Evolutionary conservation across 768 basidiomycete genomes (phyloP).

Genomic region (Leccinum aurantiacum): DNA sequence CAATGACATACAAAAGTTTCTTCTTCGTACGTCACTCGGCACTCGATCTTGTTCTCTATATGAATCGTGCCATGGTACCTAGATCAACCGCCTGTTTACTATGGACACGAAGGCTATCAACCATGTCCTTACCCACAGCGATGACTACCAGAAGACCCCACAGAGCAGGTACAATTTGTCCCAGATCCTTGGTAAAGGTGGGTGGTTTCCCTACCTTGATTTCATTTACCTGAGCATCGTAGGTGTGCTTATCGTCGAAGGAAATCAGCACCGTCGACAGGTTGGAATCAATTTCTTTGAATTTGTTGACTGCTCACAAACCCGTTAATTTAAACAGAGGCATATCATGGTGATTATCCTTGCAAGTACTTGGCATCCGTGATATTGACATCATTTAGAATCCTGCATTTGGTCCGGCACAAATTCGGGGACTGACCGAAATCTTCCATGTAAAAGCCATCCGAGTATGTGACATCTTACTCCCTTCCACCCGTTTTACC

Average conservation of each 20-base stretch:
- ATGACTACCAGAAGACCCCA: conserved; percentile 6
- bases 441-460: conserved; percentile 59
- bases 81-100: conserved; percentile 2
- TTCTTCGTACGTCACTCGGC: conserved; percentile 7
- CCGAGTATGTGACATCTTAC: conserved; percentile 34
- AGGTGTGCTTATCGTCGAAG: conserved; percentile 11
- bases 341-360: conserved; percentile 27
- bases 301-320: not conserved
- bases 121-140: conserved; percentile 4
- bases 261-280: conserved; percentile 38
- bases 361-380: not conserved
- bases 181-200: conserved; percentile 3
- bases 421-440: conserved; percentile 54
- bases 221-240: not conserved
- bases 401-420: conserved; percentile 60
- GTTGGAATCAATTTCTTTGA: conserved; percentile 12
- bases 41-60: too few relatives aligned
- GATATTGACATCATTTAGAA: conserved; percentile 39
- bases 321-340: conserved; percentile 6
- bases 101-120: conserved; percentile 6
- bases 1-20: conserved; percentile 12
- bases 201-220: not conserved
- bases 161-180: conserved; percentile 2
- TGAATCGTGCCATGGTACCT: not conserved
- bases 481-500: not conserved